Base-by-base conservation (phyloP, 345 rosid genomes). In the Eucalyptus lansdowneana region DNA sequence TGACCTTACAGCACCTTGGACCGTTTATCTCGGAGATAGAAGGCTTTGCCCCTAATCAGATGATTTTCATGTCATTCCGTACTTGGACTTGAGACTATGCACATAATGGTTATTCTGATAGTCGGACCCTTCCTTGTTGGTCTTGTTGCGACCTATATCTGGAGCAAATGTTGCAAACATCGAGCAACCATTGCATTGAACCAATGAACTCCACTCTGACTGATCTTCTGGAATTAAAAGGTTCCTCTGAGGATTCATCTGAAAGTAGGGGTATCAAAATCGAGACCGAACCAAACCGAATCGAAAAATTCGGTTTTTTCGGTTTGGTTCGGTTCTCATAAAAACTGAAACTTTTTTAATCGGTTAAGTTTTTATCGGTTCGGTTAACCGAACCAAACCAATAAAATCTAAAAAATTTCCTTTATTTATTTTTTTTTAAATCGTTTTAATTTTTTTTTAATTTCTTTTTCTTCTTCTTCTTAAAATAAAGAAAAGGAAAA, bases 371-470 rank as follows among this genome's bases (percentile, higher is more conserved):
- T 1, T 51, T 51, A 51, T 51, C 54, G 1, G 0, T 51, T 51
- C 21, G 4, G 1, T 51, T 51, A 51, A 16, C 8, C 9, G 0
- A 51, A 51, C 1, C 21, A 16, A 51, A 51, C 9, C 4, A 1
- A 51, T 51, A 51, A 51, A 51, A 51, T 51, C 21, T 50, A 51
- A 51, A 50, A 15, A 2, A 2, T 51, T 50, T 51, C 21, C 4
- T 51, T 51, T 51, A 16, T 51, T 51, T 50, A 34, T 50, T 50
- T 5, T 49, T 2, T 14, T 50, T 51, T 51, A 0, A 34, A 15
- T 6, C 8, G 0, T 15, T 50, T 50, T 50, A 50, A 50, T 2
- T 8, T 51, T 50, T 5, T 50, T 51, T 51, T 51, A 8, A 51
- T 51, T 51, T 51, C 2, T 6, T 51, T 51, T 51, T 51, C 54